Percentiles rank a stretch among this genome's conserved stretches.
Evolutionary conservation across 306 rosid genomes (phyloP).

Genomic region (Ceratonia siliqua): DNA sequence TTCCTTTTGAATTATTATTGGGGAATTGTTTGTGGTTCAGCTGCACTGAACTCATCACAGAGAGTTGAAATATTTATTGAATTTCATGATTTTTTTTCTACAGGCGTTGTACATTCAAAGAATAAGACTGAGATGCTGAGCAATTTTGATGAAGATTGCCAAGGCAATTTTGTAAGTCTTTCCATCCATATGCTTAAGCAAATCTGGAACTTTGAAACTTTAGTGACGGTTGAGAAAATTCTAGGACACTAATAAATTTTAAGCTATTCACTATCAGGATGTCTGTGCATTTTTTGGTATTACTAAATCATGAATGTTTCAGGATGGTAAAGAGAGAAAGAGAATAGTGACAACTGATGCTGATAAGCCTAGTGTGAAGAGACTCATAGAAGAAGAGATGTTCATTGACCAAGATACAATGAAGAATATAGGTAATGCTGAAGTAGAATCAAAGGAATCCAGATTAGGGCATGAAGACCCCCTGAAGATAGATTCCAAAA

Average conservation of each 20-base stretch:
- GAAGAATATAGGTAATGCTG: conserved; percentile 43
- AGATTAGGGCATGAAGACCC: conserved; percentile 39
- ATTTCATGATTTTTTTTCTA: conserved; percentile 22
- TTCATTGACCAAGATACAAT: conserved; percentile 50
- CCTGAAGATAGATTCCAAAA: conserved; percentile 45
- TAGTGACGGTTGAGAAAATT: not conserved
- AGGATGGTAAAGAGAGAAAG: conserved; percentile 55
- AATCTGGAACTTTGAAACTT: conserved; percentile 12
- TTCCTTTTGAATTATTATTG: conserved; percentile 13
- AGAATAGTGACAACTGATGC: conserved; percentile 39
- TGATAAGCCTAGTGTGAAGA: conserved; percentile 87
- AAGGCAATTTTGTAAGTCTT: conserved; percentile 59
- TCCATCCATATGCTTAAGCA: conserved; percentile 5
- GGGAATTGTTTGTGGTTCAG: conserved; percentile 1
- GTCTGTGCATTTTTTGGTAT: not conserved
- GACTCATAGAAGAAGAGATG: conserved; percentile 94
- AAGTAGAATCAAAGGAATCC: conserved; percentile 43
- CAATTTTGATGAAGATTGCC: conserved; percentile 60
- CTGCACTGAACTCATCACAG: conserved; percentile 29
- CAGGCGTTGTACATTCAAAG: conserved; percentile 60
- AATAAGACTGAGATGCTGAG: conserved; percentile 66
- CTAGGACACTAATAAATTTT: not conserved
- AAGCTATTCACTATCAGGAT: conserved; percentile 7
- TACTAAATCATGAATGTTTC: conserved; percentile 39
- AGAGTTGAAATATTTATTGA: conserved; percentile 23